phyloP scores from a whole-genome alignment of 2,329 filamentous ascomycete genomes.

The Sporothrix curviconia region DNA sequence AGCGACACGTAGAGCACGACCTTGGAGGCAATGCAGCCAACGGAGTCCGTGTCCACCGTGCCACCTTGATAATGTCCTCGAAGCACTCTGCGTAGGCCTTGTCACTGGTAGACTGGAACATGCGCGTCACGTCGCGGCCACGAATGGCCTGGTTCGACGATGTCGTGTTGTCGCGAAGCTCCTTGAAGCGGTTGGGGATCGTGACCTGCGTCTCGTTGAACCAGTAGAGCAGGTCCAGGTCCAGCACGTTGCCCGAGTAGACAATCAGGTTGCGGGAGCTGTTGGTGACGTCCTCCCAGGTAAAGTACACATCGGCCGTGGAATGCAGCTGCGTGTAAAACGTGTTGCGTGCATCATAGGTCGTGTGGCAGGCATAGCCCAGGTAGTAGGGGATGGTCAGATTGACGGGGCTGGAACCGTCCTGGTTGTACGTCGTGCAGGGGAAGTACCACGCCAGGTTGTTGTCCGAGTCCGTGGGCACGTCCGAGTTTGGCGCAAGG shows the following conservation, averaged over 20 bases:
- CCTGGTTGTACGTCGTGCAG: constrained; percentile 85
- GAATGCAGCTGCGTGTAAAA: constrained; percentile 66
- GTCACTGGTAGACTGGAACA: constrained; percentile 71
- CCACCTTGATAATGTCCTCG: constrained; percentile 90
- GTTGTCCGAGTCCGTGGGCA: constrained; percentile 66
- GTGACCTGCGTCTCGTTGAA: constrained; percentile 76
- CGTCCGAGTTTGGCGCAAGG: constrained; percentile 59
- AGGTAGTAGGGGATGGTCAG: constrained; percentile 66
- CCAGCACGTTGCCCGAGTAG: constrained; percentile 88
- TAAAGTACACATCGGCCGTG: constrained; percentile 87
- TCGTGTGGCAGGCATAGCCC: constrained; percentile 87
- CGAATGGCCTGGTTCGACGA: constrained; percentile 56
- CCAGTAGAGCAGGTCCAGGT: constrained; percentile 82
- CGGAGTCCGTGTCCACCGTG: constrained; percentile 88
- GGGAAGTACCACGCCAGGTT: constrained; percentile 96
- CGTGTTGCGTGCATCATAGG: constrained; percentile 54
- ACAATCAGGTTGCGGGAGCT: constrained; percentile 82
- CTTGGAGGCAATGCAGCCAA: constrained; percentile 95
- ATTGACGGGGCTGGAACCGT: constrained; percentile 77
- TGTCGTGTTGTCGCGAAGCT: constrained; percentile 63
- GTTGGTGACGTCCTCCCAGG: constrained; percentile 91
- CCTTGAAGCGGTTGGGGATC: constrained; percentile 70
- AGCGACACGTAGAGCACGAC: constrained; percentile 93
- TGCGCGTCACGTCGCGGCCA: constrained; percentile 82
- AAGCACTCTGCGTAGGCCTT: constrained; percentile 82